Evolutionary conservation across 768 basidiomycete species (phyloP), one percentile per base, ranked within the genome.

Genomic region (Pisolithus marmoratus): DNA sequence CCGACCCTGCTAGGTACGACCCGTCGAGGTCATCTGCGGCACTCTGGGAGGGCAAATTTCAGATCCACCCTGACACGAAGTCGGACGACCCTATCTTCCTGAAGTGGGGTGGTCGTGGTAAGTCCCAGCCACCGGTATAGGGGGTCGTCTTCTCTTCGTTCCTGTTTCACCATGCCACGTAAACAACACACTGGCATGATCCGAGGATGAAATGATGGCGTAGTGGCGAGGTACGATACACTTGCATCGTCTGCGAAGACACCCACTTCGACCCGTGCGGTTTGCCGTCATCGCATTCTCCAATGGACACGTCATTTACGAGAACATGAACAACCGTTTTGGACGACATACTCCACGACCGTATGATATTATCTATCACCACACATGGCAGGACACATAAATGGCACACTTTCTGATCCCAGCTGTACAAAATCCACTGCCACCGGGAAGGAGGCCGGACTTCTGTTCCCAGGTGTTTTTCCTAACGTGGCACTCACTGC

Each of bases 1-100:
- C 85, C 1, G 85, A 93, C 67, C 90, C 90, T 29, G 81, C 87
- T 24, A 75, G 81, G 47, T 72, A 76, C 52, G 87, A 92, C 65
- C 89, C 91, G 15, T 90, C 90, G 29, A 78, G 77, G 63, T 86
- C 89, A 9, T 85, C 89, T 27, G 84, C 89, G 9, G 89, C 87
- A 2, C 74, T 93, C 7, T 90, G 84, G 84, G 83, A 88, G 65
- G 91, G 91, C 55, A 88, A 81, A 68, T 74, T 93, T 15, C 90
- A 92, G 65, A 73, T 95, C 6, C 94, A 96, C 63, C 93, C 93
- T 0, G 90, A 89, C 36, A 94, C 92, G 2, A 74, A 79, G 43
- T 72, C 68, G 29, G 81, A 88, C 53, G 90, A 94, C 59, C 74
- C 73, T 2, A 67, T 71, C 23, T 70, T 68, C 55, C 55, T 54